Evolutionary conservation across 371 early-diverging fungal species (phyloP).

Genomic region (Syncephalastrum sp.): DNA sequence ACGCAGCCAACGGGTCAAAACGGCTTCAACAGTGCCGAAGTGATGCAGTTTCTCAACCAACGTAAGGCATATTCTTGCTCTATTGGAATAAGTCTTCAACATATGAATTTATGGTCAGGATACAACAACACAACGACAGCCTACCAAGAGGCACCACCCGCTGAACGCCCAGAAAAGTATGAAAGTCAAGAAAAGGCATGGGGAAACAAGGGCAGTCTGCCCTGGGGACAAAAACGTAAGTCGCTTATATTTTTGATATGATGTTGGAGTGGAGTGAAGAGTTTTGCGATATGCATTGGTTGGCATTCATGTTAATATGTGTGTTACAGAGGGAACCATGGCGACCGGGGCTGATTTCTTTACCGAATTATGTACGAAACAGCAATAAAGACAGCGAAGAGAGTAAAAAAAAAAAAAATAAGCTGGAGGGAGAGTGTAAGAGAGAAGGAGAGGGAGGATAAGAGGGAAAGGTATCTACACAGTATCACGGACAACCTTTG

Average conservation of each 20-base stretch:
- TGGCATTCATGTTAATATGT: constrained; percentile 6
- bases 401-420: background rate
- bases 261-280: background rate
- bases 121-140: constrained; percentile 19
- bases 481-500: constrained; percentile 30
- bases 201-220: constrained; percentile 23
- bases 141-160: constrained; percentile 14
- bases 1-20: constrained; percentile 14
- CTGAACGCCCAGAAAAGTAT: constrained; percentile 24
- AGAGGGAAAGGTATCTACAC: too few relatives aligned
- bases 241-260: background rate
- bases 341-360: constrained; percentile 19
- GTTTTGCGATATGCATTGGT: constrained; percentile 1
- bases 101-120: constrained; percentile 9
- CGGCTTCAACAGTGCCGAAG: constrained; percentile 27
- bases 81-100: background rate
- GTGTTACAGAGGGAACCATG: constrained; percentile 18
- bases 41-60: constrained; percentile 21
- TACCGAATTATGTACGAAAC: constrained; percentile 7
- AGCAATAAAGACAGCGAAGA: constrained; percentile 18
- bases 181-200: constrained; percentile 33
- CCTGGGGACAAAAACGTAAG: constrained; percentile 31
- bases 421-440: background rate
- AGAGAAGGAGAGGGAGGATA: too few relatives aligned
- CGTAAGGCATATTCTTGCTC: constrained; percentile 8